Conservation (phyloP, 345 rosid species). For the Eucalyptus pauciflora region DNA sequence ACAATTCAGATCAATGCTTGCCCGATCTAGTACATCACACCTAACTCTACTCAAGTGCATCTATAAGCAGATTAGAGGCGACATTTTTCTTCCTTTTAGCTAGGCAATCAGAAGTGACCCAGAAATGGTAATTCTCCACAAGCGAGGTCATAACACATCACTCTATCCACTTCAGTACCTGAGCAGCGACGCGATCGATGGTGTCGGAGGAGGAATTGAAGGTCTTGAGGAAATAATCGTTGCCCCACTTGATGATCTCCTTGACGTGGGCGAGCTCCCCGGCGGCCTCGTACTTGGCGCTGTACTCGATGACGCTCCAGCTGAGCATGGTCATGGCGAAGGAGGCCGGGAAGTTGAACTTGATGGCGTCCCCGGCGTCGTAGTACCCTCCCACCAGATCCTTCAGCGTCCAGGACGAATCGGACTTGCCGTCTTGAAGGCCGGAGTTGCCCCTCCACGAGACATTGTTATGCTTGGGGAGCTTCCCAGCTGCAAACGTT, state of each 20-base stretch:
- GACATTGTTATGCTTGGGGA: conserved; percentile 86
- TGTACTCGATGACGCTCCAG: conserved; percentile 97
- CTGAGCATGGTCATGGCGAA: conserved; percentile 97
- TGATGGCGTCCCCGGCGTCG: conserved; percentile 96
- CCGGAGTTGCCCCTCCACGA: conserved; percentile 94
- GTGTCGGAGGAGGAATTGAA: conserved; percentile 74
- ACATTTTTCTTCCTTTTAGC: not conserved
- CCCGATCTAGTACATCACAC: not conserved
- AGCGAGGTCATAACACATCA: not conserved
- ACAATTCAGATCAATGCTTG: not conserved
- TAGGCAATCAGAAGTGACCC: not conserved
- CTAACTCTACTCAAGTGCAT: not conserved
- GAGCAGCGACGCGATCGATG: conserved; percentile 45
- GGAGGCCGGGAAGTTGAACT: conserved; percentile 79
- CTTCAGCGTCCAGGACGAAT: conserved; percentile 26
- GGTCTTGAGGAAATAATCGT: conserved; percentile 87
- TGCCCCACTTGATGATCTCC: conserved; percentile 92
- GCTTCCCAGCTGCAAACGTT: conserved; percentile 58
- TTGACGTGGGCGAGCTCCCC: conserved; percentile 89
- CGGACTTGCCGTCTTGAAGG: conserved; percentile 66
- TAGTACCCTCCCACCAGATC: conserved; percentile 84
- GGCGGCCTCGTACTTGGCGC: conserved; percentile 81
- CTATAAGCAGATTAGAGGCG: not conserved
- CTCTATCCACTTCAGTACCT: conserved; percentile 19
- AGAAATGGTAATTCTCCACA: not conserved